phyloP scores from a whole-genome alignment of 257 asterid genomes.

The Lavandula angustifolia region DNA sequence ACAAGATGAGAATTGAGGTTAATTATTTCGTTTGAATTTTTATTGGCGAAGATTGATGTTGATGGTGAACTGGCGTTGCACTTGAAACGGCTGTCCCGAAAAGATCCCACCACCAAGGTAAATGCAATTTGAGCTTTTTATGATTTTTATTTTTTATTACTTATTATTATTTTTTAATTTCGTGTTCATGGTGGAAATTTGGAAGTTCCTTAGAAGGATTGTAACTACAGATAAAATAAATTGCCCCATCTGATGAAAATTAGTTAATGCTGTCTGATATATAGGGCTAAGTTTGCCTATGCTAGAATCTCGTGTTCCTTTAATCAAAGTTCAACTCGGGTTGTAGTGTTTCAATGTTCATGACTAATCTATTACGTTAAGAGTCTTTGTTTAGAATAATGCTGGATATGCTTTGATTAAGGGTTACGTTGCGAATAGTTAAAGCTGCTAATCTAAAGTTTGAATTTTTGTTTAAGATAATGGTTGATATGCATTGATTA shows the following conservation, averaged over 20 bases:
- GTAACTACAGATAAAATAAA: background rate
- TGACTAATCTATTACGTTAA: background rate
- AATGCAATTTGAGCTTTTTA: constrained; percentile 20
- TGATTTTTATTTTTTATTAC: background rate
- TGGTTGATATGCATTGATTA: background rate
- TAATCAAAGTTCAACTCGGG: background rate
- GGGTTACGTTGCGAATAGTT: constrained; percentile 2
- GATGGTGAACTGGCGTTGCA: constrained; percentile 90
- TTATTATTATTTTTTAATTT: background rate
- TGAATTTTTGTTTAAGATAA: background rate
- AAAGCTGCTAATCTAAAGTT: background rate
- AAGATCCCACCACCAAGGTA: constrained; percentile 96
- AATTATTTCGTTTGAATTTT: constrained; percentile 5
- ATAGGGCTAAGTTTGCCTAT: background rate
- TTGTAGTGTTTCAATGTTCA: constrained; percentile 14
- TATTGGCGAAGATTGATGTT: constrained; percentile 52
- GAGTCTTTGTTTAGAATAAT: background rate
- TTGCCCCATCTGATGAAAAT: background rate
- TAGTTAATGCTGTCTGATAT: background rate
- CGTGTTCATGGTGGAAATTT: constrained; percentile 13
- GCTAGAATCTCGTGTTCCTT: constrained; percentile 6
- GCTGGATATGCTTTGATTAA: constrained; percentile 12
- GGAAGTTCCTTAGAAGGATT: background rate
- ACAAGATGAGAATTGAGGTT: background rate
- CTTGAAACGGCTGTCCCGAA: constrained; percentile 88